These are phyloP conservation scores for Vigna nakashimae DNA, from an alignment of 306 rosid genomes.

Conservation along the genomic window DNA sequence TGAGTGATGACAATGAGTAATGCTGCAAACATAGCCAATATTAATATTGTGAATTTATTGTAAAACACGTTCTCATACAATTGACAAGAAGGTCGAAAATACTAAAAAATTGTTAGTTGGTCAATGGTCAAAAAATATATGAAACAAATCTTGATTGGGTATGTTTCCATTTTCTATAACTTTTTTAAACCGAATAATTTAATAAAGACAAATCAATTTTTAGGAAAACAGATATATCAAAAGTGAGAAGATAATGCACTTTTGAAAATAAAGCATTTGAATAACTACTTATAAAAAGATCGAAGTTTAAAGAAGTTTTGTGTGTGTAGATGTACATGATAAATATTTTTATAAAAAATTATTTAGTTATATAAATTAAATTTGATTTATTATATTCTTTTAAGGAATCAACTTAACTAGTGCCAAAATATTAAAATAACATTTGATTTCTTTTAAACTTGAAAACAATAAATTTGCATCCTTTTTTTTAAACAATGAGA, in stretches of 20 bases:
- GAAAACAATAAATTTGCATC: no score
- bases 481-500: no score
- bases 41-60: neutral
- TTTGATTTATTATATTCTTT: no score
- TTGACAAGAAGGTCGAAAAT: neutral
- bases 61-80: neutral
- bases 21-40: neutral
- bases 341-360: no score
- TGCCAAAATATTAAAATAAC: no score
- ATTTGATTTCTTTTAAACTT: no score
- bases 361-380: no score
- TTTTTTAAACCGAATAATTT: neutral
- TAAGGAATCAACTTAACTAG: no score
- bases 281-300: no score
- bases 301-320: no score
- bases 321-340: no score
- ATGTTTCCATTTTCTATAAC: neutral
- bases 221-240: neutral
- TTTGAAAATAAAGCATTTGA: neutral
- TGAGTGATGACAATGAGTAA: neutral
- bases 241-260: neutral
- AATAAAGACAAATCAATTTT: neutral
- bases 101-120: neutral
- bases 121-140: neutral
- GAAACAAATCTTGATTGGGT: neutral